phyloP scores from a whole-genome alignment of 345 rosid species.

The Carallia brachiata region DNA sequence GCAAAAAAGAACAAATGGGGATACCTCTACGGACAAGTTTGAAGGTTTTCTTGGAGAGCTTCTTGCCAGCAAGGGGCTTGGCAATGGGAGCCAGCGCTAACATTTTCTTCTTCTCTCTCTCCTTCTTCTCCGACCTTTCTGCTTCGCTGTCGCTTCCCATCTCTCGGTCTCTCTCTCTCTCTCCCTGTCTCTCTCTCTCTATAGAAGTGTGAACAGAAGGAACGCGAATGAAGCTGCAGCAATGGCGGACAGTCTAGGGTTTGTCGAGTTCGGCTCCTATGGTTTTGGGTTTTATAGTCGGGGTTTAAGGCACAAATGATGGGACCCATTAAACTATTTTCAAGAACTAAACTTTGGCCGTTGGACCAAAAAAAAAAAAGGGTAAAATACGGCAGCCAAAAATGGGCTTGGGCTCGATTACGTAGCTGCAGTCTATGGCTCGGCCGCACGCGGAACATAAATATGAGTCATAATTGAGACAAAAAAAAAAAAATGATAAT shows the following conservation, averaged over 20 bases:
- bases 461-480: too few species aligned
- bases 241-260: slow-evolving; percentile 14
- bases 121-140: slow-evolving; percentile 52
- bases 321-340: too few species aligned
- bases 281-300: too few species aligned
- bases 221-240: not conserved
- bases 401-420: too few species aligned
- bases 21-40: slow-evolving; percentile 87
- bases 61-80: slow-evolving; percentile 90
- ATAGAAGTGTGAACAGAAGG: not conserved
- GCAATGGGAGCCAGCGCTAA: slow-evolving; percentile 77
- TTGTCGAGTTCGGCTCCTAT: not conserved
- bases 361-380: too few species aligned
- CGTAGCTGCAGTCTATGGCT: too few species aligned
- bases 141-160: slow-evolving; percentile 88
- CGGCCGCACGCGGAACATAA: too few species aligned
- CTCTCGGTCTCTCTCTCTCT: slow-evolving; percentile 14
- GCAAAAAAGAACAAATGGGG: not conserved
- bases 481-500: too few species aligned
- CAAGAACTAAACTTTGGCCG: too few species aligned
- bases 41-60: slow-evolving; percentile 76
- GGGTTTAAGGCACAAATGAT: too few species aligned
- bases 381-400: too few species aligned
- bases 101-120: slow-evolving; percentile 59
- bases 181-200: not conserved